Conservation (phyloP, 2,329 filamentous ascomycete species). For the Cryphonectria parasitica region DNA sequence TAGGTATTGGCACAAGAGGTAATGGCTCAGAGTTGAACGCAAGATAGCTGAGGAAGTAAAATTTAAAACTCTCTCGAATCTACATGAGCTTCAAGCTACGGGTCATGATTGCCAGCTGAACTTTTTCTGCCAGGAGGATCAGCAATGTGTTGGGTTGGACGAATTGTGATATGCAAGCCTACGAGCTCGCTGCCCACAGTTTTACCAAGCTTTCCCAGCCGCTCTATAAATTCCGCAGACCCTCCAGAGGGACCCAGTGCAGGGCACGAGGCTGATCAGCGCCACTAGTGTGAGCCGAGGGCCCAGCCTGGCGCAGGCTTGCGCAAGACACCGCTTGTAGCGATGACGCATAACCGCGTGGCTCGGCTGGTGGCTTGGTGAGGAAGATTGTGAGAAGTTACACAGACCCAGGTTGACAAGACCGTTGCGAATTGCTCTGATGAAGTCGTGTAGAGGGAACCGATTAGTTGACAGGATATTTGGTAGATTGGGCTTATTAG, state of each 20-base stretch:
- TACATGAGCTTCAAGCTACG: not conserved
- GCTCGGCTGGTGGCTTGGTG: not conserved
- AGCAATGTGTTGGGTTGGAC: not conserved
- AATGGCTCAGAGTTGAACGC: not conserved
- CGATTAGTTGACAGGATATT: not conserved
- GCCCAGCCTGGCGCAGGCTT: not conserved
- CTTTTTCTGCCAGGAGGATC: not conserved
- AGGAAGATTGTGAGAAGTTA: not conserved
- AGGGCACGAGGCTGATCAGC: slow-evolving; percentile 1
- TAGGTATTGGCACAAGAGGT: not conserved
- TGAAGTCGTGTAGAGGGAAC: not conserved
- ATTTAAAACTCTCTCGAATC: not conserved
- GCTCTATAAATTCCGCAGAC: not conserved
- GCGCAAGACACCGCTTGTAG: not conserved
- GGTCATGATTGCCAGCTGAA: not conserved
- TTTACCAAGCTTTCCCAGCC: not conserved
- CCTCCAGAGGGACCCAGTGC: not conserved
- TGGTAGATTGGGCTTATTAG: not conserved
- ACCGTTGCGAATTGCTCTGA: not conserved
- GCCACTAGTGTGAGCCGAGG: slow-evolving; percentile 1
- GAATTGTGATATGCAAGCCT: not conserved
- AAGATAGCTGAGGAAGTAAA: not conserved
- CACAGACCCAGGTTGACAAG: not conserved
- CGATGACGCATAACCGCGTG: not conserved
- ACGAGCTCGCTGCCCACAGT: not conserved